These are phyloP conservation scores for Plantago rigida DNA, from an alignment of 305 asterid genomes.

Conservation along the genomic window DNA sequence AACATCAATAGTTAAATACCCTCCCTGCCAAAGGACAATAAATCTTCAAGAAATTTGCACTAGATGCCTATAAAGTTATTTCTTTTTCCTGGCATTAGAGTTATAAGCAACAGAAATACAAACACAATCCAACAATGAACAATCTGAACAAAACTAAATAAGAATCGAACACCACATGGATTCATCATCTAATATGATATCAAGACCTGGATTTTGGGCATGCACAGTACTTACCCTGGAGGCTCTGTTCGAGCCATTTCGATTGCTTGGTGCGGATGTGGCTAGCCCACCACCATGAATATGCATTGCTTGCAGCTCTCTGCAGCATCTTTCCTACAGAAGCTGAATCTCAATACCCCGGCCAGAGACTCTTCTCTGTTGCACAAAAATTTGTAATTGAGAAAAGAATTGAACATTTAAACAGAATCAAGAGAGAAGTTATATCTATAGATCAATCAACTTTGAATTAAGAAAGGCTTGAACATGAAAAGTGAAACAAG, in stretches of 20 bases:
- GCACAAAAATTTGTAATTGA: conserved; percentile 10
- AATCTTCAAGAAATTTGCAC: too few relatives aligned
- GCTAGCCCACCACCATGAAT: conserved; percentile 72
- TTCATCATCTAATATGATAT: neutral
- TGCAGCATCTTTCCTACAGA: conserved; percentile 39
- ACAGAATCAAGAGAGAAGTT: conserved; percentile 21
- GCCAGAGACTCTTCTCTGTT: conserved; percentile 28
- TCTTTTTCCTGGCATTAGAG: too few relatives aligned
- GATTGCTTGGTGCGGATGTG: conserved; percentile 59
- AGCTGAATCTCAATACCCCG: conserved; percentile 11
- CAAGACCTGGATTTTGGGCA: neutral
- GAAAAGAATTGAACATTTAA: neutral
- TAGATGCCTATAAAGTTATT: too few relatives aligned
- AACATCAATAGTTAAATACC: too few relatives aligned
- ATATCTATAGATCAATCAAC: too few relatives aligned
- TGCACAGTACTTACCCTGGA: conserved; percentile 32
- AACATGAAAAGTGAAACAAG: too few relatives aligned
- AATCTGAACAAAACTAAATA: neutral
- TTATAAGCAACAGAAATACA: too few relatives aligned
- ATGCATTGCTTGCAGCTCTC: conserved; percentile 56
- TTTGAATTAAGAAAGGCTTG: too few relatives aligned
- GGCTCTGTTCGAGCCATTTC: conserved; percentile 57
- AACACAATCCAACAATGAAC: too few relatives aligned
- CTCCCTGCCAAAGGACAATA: too few relatives aligned
- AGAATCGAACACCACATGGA: neutral